Percentiles rank a stretch among this genome's conserved stretches.
These are phyloP conservation scores for Ceratocystis destructans DNA, from an alignment of 2,329 filamentous ascomycete species.

Conservation along the genomic window DNA sequence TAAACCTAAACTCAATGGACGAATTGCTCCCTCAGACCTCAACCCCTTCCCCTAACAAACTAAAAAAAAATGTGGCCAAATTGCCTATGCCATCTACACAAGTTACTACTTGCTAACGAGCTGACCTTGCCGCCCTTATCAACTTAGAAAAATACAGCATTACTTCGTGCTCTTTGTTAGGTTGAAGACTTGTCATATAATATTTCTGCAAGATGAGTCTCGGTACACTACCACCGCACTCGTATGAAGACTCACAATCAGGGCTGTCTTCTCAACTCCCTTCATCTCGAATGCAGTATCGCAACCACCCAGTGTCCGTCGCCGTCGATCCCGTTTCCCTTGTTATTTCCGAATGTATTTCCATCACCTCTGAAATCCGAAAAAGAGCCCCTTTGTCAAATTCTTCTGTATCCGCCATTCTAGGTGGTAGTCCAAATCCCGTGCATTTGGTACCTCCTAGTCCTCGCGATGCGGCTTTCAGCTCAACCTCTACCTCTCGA, in stretches of 20 bases:
- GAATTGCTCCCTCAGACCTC: neutral
- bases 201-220: slow-evolving; percentile 11
- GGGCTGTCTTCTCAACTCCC: slow-evolving; percentile 11
- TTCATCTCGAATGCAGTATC: slow-evolving; percentile 41
- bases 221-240: slow-evolving; percentile 4
- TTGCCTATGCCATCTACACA: slow-evolving; percentile 15
- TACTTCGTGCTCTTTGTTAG: neutral
- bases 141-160: neutral
- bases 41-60: neutral
- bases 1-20: neutral
- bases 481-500: neutral
- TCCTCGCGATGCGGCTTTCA: slow-evolving; percentile 21
- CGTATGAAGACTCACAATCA: slow-evolving; percentile 15
- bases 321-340: slow-evolving; percentile 83
- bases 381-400: slow-evolving; percentile 95
- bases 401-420: slow-evolving; percentile 87
- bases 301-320: slow-evolving; percentile 54
- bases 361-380: slow-evolving; percentile 93
- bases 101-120: neutral
- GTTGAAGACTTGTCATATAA: neutral
- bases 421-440: slow-evolving; percentile 58
- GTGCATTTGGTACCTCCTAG: slow-evolving; percentile 39
- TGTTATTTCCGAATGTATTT: slow-evolving; percentile 97
- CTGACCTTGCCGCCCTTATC: neutral
- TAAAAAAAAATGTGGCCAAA: slow-evolving; percentile 14